phyloP scores from a whole-genome alignment of 441 rosid genomes.

The Viola pubescens region DNA sequence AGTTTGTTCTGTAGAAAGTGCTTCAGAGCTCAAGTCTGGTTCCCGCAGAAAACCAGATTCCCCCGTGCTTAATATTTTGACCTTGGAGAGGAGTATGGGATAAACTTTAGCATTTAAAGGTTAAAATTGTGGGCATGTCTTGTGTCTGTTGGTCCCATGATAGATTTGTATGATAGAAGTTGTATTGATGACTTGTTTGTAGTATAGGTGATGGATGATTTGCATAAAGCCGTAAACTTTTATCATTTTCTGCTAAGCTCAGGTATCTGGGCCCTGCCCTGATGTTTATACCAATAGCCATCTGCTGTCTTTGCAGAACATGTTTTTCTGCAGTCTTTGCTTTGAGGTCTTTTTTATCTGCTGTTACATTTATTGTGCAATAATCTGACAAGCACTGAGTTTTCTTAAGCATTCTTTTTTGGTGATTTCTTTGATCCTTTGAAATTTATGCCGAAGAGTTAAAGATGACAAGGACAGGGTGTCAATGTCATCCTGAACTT shows the following conservation, averaged over 20 bases:
- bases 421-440: slow-evolving; percentile 10
- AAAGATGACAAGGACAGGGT: background rate
- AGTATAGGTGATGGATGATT: slow-evolving; percentile 11
- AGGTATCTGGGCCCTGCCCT: slow-evolving; percentile 35
- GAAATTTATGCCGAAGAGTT: slow-evolving; percentile 12
- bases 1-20: slow-evolving; percentile 1
- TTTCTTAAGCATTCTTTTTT: slow-evolving; percentile 11
- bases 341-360: slow-evolving; percentile 10
- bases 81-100: background rate
- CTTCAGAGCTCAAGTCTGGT: slow-evolving; percentile 1
- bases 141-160: slow-evolving; percentile 15
- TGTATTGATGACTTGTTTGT: slow-evolving; percentile 10
- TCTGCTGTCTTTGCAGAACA: slow-evolving; percentile 12
- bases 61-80: background rate
- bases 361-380: slow-evolving; percentile 15
- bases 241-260: slow-evolving; percentile 9
- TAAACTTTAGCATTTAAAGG: too few species aligned
- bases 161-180: slow-evolving; percentile 11
- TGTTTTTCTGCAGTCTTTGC: slow-evolving; percentile 13
- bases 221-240: slow-evolving; percentile 10
- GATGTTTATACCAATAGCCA: slow-evolving; percentile 20
- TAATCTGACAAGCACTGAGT: slow-evolving; percentile 23
- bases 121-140: too few species aligned
- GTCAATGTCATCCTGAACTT: too few species aligned
- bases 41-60: background rate